A percentile compares a stretch with the other conserved stretches of the same genome.
phyloP scores from a whole-genome alignment of 2,329 filamentous ascomycete genomes.

The Raffaelea arxii region DNA sequence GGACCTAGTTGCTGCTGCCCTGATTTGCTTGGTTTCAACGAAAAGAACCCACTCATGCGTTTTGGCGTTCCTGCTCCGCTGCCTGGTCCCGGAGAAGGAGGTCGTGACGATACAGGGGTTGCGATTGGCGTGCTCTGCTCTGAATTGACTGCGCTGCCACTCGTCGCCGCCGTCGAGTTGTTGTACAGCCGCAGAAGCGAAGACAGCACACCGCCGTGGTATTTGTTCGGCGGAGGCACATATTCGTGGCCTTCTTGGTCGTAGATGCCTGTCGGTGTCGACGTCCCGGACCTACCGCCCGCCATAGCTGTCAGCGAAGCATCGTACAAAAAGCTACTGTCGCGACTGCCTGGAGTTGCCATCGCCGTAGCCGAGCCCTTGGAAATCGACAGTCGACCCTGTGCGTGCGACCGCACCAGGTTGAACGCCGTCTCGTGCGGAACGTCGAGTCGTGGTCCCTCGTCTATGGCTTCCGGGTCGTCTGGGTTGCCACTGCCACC shows the following conservation, averaged over 20 bases:
- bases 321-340: constrained; percentile 11
- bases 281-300: constrained; percentile 15
- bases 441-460: neutral
- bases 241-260: constrained; percentile 49
- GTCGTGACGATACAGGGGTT: constrained; percentile 32
- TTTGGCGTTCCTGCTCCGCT: constrained; percentile 19
- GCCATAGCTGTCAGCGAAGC: constrained; percentile 5
- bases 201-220: constrained; percentile 63
- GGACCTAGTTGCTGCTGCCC: constrained; percentile 35
- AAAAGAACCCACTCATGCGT: constrained; percentile 27
- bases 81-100: constrained; percentile 24
- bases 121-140: constrained; percentile 31
- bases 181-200: constrained; percentile 63
- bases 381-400: neutral
- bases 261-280: constrained; percentile 40
- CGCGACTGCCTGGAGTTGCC: no score
- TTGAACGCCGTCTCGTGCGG: constrained; percentile 10
- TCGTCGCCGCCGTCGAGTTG: constrained; percentile 22
- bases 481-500: neutral
- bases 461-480: constrained; percentile 1
- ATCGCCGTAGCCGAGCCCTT: neutral
- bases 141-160: constrained; percentile 24
- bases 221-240: constrained; percentile 56
- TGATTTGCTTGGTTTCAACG: constrained; percentile 34
- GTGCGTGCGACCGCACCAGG: constrained; percentile 12